Evolutionary conservation across 1,139 yeast genomes (phyloP).

Genomic region (Candida buenavistaensis): DNA sequence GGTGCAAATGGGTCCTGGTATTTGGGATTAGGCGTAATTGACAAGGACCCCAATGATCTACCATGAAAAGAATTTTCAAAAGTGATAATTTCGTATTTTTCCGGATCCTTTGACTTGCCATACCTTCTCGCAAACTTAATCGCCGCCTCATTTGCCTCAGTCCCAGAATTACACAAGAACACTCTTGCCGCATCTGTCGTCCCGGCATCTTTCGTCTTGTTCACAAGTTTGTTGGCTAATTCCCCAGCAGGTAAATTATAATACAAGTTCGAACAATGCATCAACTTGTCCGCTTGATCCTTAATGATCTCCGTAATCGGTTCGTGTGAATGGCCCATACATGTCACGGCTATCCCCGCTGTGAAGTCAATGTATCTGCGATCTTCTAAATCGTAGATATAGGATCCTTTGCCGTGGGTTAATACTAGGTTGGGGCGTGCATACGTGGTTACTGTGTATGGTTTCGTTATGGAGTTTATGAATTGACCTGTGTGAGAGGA

Average conservation of each 20-base stretch:
- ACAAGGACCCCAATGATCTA: constrained; percentile 87
- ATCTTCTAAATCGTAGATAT: constrained; percentile 75
- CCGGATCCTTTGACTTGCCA: constrained; percentile 58
- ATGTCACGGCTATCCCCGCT: constrained; percentile 97
- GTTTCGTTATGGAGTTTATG: constrained; percentile 40
- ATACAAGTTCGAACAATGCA: constrained; percentile 85
- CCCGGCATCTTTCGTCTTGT: constrained; percentile 71
- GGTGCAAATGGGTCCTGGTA: constrained; percentile 92
- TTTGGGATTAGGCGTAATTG: constrained; percentile 89
- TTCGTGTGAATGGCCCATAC: constrained; percentile 82
- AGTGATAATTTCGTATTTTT: constrained; percentile 76
- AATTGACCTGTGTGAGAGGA: constrained; percentile 32
- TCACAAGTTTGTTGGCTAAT: constrained; percentile 69
- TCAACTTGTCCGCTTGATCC: constrained; percentile 70
- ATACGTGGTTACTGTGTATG: constrained; percentile 78
- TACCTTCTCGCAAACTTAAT: constrained; percentile 89
- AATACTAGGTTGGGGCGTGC: constrained; percentile 74
- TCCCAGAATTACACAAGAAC: constrained; percentile 90
- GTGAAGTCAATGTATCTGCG: constrained; percentile 84
- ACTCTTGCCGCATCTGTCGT: constrained; percentile 79
- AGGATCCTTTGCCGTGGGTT: constrained; percentile 72
- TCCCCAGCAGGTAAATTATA: constrained; percentile 84
- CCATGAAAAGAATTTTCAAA: constrained; percentile 93
- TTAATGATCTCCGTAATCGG: constrained; percentile 66
- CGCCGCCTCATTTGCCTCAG: constrained; percentile 98